Conservation (phyloP, 768 basidiomycete species). For the Mycena galopus region DNA sequence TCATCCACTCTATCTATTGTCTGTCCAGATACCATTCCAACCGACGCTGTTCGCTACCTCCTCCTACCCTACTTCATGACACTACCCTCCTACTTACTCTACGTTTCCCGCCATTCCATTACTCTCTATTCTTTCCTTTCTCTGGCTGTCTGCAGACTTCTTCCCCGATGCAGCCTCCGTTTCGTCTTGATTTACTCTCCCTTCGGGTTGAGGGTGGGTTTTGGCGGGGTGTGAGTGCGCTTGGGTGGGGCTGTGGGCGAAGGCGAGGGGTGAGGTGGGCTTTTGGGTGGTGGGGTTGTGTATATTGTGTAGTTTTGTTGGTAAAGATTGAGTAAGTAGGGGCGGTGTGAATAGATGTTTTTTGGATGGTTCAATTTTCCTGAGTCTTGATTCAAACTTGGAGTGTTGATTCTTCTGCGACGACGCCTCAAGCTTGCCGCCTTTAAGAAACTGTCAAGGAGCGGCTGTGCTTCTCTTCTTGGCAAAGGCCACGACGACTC, state of each 20-base stretch:
- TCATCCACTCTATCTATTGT: constrained; percentile 39
- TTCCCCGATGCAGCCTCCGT: constrained; percentile 35
- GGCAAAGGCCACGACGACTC: too few relatives aligned
- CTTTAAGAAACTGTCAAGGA: too few relatives aligned
- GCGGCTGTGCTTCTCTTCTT: too few relatives aligned
- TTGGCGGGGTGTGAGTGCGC: constrained; percentile 30
- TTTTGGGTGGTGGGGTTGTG: not conserved
- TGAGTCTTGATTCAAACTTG: too few relatives aligned
- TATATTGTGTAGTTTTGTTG: not conserved
- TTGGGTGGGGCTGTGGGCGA: constrained; percentile 26
- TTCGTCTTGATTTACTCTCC: constrained; percentile 20
- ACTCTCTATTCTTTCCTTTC: not conserved
- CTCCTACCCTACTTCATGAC: constrained; percentile 9
- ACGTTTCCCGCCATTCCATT: not conserved
- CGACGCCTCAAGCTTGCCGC: too few relatives aligned
- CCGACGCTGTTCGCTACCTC: constrained; percentile 1
- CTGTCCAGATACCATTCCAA: constrained; percentile 15
- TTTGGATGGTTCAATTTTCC: too few relatives aligned
- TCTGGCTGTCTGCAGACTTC: not conserved
- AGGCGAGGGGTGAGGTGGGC: not conserved
- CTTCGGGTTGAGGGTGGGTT: constrained; percentile 30
- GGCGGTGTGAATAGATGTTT: too few relatives aligned
- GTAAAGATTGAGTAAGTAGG: too few relatives aligned
- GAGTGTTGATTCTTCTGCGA: too few relatives aligned
- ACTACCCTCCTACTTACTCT: not conserved